Conservation (phyloP, 164 flowering plant genomes). For the Cinnamomum chago region DNA sequence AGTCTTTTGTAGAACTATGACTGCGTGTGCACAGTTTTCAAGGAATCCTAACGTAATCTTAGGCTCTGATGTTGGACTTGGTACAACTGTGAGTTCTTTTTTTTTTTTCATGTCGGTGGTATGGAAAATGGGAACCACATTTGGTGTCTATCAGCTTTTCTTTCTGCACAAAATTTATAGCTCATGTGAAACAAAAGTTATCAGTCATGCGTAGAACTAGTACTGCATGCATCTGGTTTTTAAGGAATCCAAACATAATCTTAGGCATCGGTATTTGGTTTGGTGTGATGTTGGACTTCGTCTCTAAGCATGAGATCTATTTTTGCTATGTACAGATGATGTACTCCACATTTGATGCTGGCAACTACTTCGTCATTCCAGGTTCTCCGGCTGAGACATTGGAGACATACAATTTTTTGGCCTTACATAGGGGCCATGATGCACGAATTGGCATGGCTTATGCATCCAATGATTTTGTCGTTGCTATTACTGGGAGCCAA, state of each 20-base stretch:
- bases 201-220: not conserved
- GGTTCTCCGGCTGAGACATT: conserved; percentile 80
- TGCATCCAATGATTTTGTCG: conserved; percentile 47
- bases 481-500: conserved; percentile 75
- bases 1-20: too few species aligned
- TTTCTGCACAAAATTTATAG: not conserved
- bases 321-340: conserved; percentile 47
- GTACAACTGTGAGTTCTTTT: too few species aligned
- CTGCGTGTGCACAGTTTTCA: too few species aligned
- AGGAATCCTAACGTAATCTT: too few species aligned
- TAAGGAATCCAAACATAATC: not conserved
- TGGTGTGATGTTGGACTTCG: conserved; percentile 6
- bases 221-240: not conserved
- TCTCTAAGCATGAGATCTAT: not conserved
- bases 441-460: conserved; percentile 40
- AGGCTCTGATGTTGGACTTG: too few species aligned
- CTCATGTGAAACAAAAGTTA: not conserved
- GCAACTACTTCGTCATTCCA: conserved; percentile 84
- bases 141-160: not conserved
- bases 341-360: conserved; percentile 75
- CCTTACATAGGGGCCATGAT: conserved; percentile 27
- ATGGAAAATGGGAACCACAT: too few species aligned
- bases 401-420: conserved; percentile 43
- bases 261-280: not conserved
- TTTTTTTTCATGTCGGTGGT: too few species aligned